Conservation (phyloP, 2,329 filamentous ascomycete species). For the Beauveria sp. region DNA sequence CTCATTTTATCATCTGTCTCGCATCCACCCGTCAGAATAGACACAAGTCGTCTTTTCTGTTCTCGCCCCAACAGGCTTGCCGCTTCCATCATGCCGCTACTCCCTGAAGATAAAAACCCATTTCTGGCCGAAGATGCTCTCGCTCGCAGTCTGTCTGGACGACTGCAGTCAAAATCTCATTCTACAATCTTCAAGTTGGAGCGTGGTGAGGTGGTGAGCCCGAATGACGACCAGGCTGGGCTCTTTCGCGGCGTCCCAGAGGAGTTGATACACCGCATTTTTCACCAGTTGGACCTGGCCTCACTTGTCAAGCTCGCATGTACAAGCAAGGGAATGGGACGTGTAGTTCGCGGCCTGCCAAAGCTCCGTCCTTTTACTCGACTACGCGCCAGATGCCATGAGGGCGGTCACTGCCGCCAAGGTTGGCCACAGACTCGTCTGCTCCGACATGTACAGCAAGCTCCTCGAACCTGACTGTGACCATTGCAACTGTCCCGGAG, state of each 20-base stretch:
- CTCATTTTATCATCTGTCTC: no score
- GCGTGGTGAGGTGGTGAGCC: no score
- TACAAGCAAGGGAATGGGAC: not conserved
- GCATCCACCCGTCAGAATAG: no score
- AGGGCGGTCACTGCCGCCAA: not conserved
- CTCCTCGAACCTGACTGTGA: not conserved
- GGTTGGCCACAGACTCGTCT: not conserved
- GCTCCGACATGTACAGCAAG: not conserved
- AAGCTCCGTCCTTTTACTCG: not conserved
- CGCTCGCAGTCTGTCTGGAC: not conserved
- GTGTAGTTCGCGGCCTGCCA: not conserved
- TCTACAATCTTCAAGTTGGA: not conserved
- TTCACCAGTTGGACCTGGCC: not conserved
- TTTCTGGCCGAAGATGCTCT: not conserved
- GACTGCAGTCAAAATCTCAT: fast-evolving
- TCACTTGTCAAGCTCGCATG: not conserved
- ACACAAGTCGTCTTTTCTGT: no score
- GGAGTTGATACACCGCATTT: not conserved
- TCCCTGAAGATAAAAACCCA: not conserved
- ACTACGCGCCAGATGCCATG: not conserved
- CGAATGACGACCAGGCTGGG: no score
- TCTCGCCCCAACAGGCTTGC: no score
- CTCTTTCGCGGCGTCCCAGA: not conserved
- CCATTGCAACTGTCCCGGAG: not conserved
- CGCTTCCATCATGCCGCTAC: no score